phyloP scores from a whole-genome alignment of 2,329 filamentous ascomycete species.

The Thelonectria blattea region DNA sequence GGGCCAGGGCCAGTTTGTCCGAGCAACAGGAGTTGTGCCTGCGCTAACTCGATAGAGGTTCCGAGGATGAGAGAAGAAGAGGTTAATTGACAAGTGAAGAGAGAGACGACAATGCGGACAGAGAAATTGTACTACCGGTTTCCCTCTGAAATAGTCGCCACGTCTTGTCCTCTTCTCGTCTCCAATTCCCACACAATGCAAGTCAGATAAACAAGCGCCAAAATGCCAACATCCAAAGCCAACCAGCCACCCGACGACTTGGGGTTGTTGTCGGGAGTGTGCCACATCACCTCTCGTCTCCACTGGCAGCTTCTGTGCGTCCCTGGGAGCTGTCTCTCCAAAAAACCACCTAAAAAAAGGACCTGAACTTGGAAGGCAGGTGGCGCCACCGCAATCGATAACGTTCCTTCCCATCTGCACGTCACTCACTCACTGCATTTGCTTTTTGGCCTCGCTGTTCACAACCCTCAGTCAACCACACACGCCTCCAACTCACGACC shows the following conservation, averaged over 20 bases:
- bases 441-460: constrained; percentile 16
- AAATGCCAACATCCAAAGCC: constrained; percentile 1
- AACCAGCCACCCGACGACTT: constrained; percentile 8
- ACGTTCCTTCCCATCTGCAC: constrained; percentile 4
- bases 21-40: constrained; percentile 36
- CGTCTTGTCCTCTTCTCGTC: neutral
- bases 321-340: neutral
- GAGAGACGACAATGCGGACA: neutral
- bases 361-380: neutral
- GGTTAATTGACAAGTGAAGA: neutral
- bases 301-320: no score
- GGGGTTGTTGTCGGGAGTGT: no score
- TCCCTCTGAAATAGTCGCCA: neutral
- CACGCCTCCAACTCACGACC: neutral
- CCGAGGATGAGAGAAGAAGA: neutral
- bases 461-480: neutral
- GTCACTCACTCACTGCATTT: neutral
- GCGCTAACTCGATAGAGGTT: no score
- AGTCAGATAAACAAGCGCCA: neutral
- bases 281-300: neutral
- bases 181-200: neutral
- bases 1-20: constrained; percentile 25
- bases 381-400: constrained; percentile 17
- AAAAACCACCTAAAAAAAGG: neutral
- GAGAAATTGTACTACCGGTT: neutral